Evolutionary conservation across 805 yeast genomes (phyloP).

Genomic region (Spencermartinsiella europaea): DNA sequence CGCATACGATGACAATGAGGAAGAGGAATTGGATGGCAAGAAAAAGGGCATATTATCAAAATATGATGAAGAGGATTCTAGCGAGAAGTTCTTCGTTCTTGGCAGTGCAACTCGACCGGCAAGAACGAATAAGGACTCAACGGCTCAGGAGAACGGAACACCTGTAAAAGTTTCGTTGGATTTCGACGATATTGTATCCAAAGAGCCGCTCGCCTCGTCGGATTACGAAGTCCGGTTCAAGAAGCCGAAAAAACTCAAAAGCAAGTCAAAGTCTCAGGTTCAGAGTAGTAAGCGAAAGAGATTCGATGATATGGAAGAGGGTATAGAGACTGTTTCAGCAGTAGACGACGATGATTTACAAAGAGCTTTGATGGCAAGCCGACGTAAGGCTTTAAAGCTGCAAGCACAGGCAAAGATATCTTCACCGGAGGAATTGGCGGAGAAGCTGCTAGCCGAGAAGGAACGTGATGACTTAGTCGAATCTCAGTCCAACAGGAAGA

Average conservation of each 20-base stretch:
- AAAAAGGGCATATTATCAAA: slow-evolving; percentile 15
- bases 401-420: slow-evolving; percentile 14
- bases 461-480: slow-evolving; percentile 22
- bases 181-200: slow-evolving; percentile 14
- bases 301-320: slow-evolving; percentile 32
- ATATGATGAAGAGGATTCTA: slow-evolving; percentile 30
- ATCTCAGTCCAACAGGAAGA: slow-evolving; percentile 22
- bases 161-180: slow-evolving; percentile 25
- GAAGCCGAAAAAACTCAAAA: slow-evolving; percentile 39
- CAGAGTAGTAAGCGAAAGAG: slow-evolving; percentile 27
- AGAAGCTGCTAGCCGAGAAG: slow-evolving; percentile 34
- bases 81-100: slow-evolving; percentile 26
- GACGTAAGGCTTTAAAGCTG: slow-evolving; percentile 31
- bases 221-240: slow-evolving; percentile 37
- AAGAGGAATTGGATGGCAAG: slow-evolving; percentile 25
- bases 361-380: slow-evolving; percentile 24
- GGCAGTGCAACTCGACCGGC: slow-evolving; percentile 34
- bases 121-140: slow-evolving; percentile 17
- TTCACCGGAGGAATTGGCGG: slow-evolving; percentile 32
- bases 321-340: slow-evolving; percentile 29
- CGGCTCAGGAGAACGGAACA: slow-evolving; percentile 18
- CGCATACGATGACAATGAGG: slow-evolving; percentile 29
- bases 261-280: slow-evolving; percentile 34
- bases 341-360: slow-evolving; percentile 40
- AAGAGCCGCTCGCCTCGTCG: slow-evolving; percentile 19